Evolutionary conservation across 129 eudicot species (phyloP), one percentile per base, ranked within the genome.

Genomic region (Rutidosis leptorrhynchoides): DNA sequence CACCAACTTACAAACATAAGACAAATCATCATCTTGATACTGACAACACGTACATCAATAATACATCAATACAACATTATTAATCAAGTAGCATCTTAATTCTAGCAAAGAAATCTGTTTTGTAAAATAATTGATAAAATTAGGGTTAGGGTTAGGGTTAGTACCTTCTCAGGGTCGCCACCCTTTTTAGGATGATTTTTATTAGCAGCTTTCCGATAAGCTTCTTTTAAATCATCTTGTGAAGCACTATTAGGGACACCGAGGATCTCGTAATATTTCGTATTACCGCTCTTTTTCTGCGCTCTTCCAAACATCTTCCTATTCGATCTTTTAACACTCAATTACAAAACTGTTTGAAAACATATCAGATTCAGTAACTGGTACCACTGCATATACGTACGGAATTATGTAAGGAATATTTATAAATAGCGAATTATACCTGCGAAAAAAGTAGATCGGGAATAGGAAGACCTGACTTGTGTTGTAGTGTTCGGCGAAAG

Each of bases 171-270:
- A 7, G 95, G 95, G 79, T 87, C 95, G 25, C 95, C 95, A 32
- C 95, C 95, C 68, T 87, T 83, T 37, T 87, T 87, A 4, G 95
- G 95, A 67, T 87, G 95, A 58, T 87, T 87, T 74, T 83, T 81
- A 28, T 83, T 87, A 21, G 95, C 95, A 1, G 87, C 82, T 65
- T 87, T 87, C 11, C 90, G 79, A 62, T 87, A 87, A 53, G 95
- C 95, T 78, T 87, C 83, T 84, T 87, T 87, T 84, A n/a, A n/a
- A n/a, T n/a, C n/a, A n/a, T n/a, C n/a, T n/a, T n/a, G n/a, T n/a
- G n/a, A n/a, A n/a, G n/a, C n/a, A n/a, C n/a, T n/a, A n/a, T n/a
- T n/a, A n/a, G n/a, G n/a, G n/a, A n/a, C n/a, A n/a, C n/a, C n/a
- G n/a, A n/a, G n/a, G n/a, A n/a, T n/a, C n/a, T n/a, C n/a, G n/a